phyloP scores from a whole-genome alignment of 257 asterid genomes.

The Ballota nigra region DNA sequence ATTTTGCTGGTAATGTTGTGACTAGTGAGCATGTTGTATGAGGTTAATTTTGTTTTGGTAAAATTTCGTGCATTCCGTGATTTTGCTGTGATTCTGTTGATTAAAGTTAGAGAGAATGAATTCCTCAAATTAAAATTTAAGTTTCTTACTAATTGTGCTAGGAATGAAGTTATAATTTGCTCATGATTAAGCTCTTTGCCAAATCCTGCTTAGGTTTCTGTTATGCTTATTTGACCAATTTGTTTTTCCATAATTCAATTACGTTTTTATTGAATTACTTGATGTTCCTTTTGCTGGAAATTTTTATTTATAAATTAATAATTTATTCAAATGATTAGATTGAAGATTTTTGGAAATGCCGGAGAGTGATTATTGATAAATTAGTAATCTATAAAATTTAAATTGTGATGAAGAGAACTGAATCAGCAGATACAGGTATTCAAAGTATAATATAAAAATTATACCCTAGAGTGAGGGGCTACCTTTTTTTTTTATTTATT shows the following conservation, averaged over 20 bases:
- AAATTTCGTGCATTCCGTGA: slow-evolving; percentile 5
- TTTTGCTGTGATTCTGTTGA: slow-evolving; percentile 9
- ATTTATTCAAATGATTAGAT: not conserved
- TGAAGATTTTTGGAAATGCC: slow-evolving; percentile 7
- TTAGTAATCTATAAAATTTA: not conserved
- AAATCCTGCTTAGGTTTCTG: slow-evolving; percentile 5
- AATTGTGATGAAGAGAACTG: not conserved
- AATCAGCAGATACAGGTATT: slow-evolving; percentile 1
- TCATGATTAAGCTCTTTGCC: not conserved
- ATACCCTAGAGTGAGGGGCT: slow-evolving; percentile 13
- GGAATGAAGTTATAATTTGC: not conserved
- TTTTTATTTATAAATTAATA: not conserved
- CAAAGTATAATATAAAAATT: slow-evolving; percentile 13
- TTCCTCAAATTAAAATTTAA: not conserved
- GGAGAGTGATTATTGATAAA: slow-evolving; percentile 2
- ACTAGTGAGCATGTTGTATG: slow-evolving; percentile 16
- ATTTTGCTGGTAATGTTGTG: no score
- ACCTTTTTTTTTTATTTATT: no score
- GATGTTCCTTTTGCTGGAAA: not conserved
- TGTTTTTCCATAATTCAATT: not conserved
- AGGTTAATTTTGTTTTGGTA: slow-evolving; percentile 1
- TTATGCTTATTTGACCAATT: not conserved
- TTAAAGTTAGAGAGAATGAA: not conserved
- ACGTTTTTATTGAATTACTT: not conserved
- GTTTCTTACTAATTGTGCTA: not conserved